Percentiles rank a stretch among this genome's conserved stretches.
These are phyloP conservation scores for Pleurotus tuber-regium DNA, from an alignment of 768 basidiomycete genomes.

Conservation along the genomic window DNA sequence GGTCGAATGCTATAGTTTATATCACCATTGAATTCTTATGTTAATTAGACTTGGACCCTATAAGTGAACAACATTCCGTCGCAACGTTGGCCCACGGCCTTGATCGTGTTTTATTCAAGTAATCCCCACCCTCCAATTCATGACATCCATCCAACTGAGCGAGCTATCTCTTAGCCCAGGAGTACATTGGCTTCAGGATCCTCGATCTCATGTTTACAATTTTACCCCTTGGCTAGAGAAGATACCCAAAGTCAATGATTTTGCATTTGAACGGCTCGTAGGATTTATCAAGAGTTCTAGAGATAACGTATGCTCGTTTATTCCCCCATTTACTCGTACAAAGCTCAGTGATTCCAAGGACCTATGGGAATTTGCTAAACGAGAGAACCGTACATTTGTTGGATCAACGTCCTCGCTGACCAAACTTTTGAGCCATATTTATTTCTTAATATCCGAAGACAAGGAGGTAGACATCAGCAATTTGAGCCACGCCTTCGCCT, in stretches of 20 bases:
- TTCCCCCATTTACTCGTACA: too few relatives aligned
- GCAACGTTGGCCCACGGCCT: constrained; percentile 61
- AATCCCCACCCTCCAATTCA: constrained; percentile 20
- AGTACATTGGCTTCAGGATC: constrained; percentile 87
- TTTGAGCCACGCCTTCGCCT: constrained; percentile 58
- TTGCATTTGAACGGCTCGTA: constrained; percentile 77
- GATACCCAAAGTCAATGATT: constrained; percentile 77
- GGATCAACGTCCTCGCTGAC: constrained; percentile 92
- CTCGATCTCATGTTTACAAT: constrained; percentile 82
- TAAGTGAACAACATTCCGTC: constrained; percentile 44
- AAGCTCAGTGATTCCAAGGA: constrained; percentile 42
- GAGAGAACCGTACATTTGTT: constrained; percentile 58
- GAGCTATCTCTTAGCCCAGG: constrained; percentile 60
- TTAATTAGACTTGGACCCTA: constrained; percentile 38
- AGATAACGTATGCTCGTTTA: constrained; percentile 52
- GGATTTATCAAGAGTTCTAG: constrained; percentile 77
- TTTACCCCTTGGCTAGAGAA: constrained; percentile 69
- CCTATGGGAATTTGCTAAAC: constrained; percentile 56
- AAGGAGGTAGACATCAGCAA: constrained; percentile 59
- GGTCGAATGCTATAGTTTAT: not conserved
- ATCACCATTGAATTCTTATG: not conserved
- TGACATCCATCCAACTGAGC: constrained; percentile 7
- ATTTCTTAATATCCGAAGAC: constrained; percentile 79
- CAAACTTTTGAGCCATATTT: constrained; percentile 81
- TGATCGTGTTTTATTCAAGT: constrained; percentile 77